Evolutionary conservation across 257 asterid genomes (phyloP), one percentile per base, ranked within the genome.

Genomic region (Plantago ovata): DNA sequence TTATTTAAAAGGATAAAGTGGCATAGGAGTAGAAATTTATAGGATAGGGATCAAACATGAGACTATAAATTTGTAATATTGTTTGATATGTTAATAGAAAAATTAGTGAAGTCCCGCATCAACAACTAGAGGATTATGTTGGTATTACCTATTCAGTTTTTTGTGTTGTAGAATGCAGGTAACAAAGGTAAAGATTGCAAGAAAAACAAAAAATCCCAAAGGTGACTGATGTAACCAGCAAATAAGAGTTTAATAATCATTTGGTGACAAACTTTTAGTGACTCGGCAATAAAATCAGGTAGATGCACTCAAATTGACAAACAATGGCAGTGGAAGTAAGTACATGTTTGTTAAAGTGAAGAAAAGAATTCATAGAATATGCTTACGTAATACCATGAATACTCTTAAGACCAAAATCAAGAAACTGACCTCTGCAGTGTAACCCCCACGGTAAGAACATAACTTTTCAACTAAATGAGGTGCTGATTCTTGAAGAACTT

Each of bases 401-500:
- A 56, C 36, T 58, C 40, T n/a, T 18, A 55, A 44, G 16, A 33
- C 62, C 60, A 54, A 63, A 58, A 53, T 48, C 45, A 62, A 65
- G 62, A 65, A 51, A 69, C 86, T 71, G 61, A 88, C 98, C 95
- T 88, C 94, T 67, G 95, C 95, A 22, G 67, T 71, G 63, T 92
- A 92, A 70, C 98, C 98, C 48, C 83, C 94, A 15, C 97, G 95
- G 65, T 92, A 92, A 33, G 94, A 74, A 69, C 71, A 72, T 62
- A 88, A 73, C 68, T 82, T 76, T 61, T 84, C 75, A 55, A 73
- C 88, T 48, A 85, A 75, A 70, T 75, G 73, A 50, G 95, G 90
- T 67, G 89, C 86, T 51, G 89, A 69, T 68, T 82, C 80, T 49
- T 72, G 85, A 75, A 92, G 96, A 75, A 92, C 77, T 79, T 82